A percentile compares a stretch with the other conserved stretches of the same genome.
These are phyloP conservation scores for Candida palmyrensis DNA, from an alignment of 805 yeast genomes.

Conservation along the genomic window DNA sequence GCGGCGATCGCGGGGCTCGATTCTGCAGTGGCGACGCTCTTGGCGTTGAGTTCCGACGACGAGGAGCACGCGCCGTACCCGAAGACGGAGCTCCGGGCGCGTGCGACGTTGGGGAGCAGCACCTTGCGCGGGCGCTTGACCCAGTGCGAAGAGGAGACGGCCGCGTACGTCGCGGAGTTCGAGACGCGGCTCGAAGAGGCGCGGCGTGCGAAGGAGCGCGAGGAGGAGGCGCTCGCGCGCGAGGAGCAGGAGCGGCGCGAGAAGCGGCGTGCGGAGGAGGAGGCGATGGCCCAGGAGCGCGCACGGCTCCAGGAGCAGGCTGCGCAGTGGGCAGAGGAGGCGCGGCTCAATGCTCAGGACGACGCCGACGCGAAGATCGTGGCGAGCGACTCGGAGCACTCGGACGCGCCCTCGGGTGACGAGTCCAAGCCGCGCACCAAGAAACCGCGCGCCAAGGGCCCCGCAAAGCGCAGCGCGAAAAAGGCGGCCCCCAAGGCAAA, in stretches of 20 bases:
- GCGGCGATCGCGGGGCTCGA: conserved; percentile 51
- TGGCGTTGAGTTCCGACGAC: conserved; percentile 48
- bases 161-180: conserved; percentile 54
- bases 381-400: conserved; percentile 27
- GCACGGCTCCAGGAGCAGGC: conserved; percentile 49
- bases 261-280: conserved; percentile 42
- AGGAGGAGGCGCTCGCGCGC: conserved; percentile 31
- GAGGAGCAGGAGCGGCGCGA: conserved; percentile 38
- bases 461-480: conserved; percentile 23
- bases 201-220: conserved; percentile 57
- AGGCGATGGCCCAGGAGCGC: conserved; percentile 40
- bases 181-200: conserved; percentile 70
- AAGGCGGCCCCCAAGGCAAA: conserved; percentile 11
- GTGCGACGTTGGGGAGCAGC: conserved; percentile 80
- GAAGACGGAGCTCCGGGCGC: conserved; percentile 70
- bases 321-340: conserved; percentile 42
- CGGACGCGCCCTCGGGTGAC: conserved; percentile 16
- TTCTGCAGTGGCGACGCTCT: conserved; percentile 56
- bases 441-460: conserved; percentile 19
- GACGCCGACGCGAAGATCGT: conserved; percentile 34
- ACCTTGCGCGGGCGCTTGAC: conserved; percentile 70
- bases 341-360: conserved; percentile 31
- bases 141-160: conserved; percentile 67
- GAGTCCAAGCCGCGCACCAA: conserved; percentile 16
- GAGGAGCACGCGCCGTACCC: conserved; percentile 70